phyloP scores from a whole-genome alignment of 2,329 filamentous ascomycete species.

The Arthroderma sp. region DNA sequence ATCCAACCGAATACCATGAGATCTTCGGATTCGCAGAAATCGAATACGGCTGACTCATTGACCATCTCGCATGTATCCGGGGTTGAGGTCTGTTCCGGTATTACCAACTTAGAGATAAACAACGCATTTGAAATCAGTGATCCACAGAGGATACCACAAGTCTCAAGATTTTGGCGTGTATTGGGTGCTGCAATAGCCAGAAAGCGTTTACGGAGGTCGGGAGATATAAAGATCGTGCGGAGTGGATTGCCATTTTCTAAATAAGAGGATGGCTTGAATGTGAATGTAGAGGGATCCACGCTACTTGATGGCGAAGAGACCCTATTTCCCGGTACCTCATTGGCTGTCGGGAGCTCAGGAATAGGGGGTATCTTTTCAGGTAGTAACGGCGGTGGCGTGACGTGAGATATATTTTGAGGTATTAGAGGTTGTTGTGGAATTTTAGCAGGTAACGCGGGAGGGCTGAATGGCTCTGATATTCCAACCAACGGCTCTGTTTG shows the following conservation, averaged over 20 bases:
- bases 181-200: slow-evolving; percentile 61
- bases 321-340: neutral
- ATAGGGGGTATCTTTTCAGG: slow-evolving; percentile 4
- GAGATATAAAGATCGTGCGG: slow-evolving; percentile 75
- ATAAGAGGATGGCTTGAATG: slow-evolving; percentile 72
- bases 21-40: slow-evolving; percentile 75
- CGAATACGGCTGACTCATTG: slow-evolving; percentile 71
- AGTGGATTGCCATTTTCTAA: slow-evolving; percentile 81
- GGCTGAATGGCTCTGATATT: slow-evolving; percentile 12
- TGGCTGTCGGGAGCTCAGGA: slow-evolving; percentile 9
- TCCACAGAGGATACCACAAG: slow-evolving; percentile 87
- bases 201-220: slow-evolving; percentile 59
- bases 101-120: slow-evolving; percentile 76
- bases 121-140: slow-evolving; percentile 84
- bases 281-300: slow-evolving; percentile 45
- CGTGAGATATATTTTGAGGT: neutral
- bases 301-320: slow-evolving; percentile 14
- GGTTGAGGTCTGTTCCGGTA: slow-evolving; percentile 81
- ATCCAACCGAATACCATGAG: slow-evolving; percentile 91
- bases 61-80: slow-evolving; percentile 90
- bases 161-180: slow-evolving; percentile 72
- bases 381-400: neutral
- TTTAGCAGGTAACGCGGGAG: slow-evolving; percentile 30
- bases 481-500: too few relatives aligned
- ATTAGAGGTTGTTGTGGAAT: slow-evolving; percentile 17